Conservation (phyloP, 352 stramenopile species). For the Pythium dissimile region DNA sequence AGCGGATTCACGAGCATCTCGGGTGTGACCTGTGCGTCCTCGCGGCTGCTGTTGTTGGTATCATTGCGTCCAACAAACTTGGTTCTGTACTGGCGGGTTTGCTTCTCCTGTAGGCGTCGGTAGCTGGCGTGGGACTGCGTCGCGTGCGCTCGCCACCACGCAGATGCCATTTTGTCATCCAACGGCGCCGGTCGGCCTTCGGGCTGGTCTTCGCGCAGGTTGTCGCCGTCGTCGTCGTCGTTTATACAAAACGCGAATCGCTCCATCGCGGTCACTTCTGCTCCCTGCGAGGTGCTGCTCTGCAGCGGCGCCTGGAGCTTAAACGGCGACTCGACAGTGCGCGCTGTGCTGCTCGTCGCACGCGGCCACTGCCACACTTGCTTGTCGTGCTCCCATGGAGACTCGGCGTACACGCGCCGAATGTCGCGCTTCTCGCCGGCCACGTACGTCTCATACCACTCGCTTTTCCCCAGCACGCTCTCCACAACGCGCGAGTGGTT, state of each 20-base stretch:
- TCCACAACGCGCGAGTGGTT: conserved; percentile 32
- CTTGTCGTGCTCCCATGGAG: conserved; percentile 44
- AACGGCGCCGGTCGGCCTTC: conserved; percentile 6
- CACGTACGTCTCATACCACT: conserved; percentile 55
- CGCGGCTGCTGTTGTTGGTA: background rate
- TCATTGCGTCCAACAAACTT: background rate
- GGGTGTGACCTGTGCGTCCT: conserved; percentile 29
- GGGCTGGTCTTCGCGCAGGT: background rate
- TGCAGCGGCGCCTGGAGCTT: background rate
- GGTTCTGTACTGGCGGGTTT: background rate
- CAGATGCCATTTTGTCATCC: conserved; percentile 34
- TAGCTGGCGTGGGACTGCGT: conserved; percentile 23
- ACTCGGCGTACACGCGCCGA: conserved; percentile 30
- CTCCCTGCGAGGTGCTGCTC: too few species aligned
- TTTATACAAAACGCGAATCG: conserved; percentile 37
- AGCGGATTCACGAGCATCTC: conserved; percentile 46
- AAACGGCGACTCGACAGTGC: background rate
- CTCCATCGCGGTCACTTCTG: conserved; percentile 23
- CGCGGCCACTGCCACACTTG: conserved; percentile 48
- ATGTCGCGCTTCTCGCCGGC: conserved; percentile 48
- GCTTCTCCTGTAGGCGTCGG: conserved; percentile 6
- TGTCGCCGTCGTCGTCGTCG: background rate
- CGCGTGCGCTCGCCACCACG: conserved; percentile 55
- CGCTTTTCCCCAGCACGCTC: conserved; percentile 27
- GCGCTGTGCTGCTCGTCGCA: background rate